A percentile compares a stretch with the other conserved stretches of the same genome.
These are phyloP conservation scores for Neocucurbitaria cava DNA, from an alignment of 2,329 filamentous ascomycete genomes.

Conservation along the genomic window DNA sequence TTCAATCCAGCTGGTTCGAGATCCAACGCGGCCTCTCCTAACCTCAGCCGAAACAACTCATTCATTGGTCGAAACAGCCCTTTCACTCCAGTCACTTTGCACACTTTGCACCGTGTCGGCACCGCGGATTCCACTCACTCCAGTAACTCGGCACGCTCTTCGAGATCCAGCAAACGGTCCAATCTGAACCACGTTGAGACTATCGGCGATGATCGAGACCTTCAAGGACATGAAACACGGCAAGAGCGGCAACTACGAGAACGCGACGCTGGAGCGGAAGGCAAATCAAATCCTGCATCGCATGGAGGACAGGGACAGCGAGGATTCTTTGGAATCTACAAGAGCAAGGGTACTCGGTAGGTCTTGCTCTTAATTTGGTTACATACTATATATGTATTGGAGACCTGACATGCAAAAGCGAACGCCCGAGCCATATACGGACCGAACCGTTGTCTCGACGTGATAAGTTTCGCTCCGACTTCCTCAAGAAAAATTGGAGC, in stretches of 20 bases:
- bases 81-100: slow-evolving; percentile 5
- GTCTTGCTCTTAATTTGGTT: background rate
- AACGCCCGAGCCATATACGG: slow-evolving; percentile 48
- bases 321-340: slow-evolving; percentile 43
- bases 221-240: slow-evolving; percentile 45
- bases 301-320: slow-evolving; percentile 44
- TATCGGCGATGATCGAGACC: slow-evolving; percentile 39
- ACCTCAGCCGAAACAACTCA: slow-evolving; percentile 18
- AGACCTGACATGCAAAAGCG: slow-evolving; percentile 20
- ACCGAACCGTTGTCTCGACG: slow-evolving; percentile 43
- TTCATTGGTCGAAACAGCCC: slow-evolving; percentile 18
- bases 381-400: background rate
- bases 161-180: slow-evolving; percentile 9
- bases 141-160: slow-evolving; percentile 10
- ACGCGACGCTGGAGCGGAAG: slow-evolving; percentile 36
- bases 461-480: slow-evolving; percentile 44
- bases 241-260: slow-evolving; percentile 39
- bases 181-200: slow-evolving; percentile 16
- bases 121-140: slow-evolving; percentile 14
- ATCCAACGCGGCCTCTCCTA: slow-evolving; percentile 21
- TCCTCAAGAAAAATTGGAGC: slow-evolving; percentile 43
- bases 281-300: slow-evolving; percentile 41
- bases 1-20: slow-evolving; percentile 20
- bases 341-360: slow-evolving; percentile 42
- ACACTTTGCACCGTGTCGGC: slow-evolving; percentile 6